Conservation (phyloP, 257 asterid genomes). For the Galeopsis tetrahit region DNA sequence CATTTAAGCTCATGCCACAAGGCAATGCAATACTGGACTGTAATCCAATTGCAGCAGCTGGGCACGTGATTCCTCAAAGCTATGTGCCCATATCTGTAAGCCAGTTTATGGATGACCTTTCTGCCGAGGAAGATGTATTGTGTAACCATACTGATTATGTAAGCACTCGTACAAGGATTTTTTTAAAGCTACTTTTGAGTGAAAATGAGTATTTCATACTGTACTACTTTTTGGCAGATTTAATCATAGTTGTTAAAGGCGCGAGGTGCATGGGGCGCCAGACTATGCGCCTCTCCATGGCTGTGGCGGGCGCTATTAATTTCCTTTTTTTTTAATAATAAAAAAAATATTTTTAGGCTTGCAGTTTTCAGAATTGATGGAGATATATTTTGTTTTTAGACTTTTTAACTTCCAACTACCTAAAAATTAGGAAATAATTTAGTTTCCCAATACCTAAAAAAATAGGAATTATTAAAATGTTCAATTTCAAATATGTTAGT, state of each 20-base stretch:
- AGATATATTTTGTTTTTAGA: no score
- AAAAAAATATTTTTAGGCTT: no score
- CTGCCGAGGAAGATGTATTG: constrained; percentile 76
- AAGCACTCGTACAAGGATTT: constrained; percentile 43
- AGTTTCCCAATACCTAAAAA: no score
- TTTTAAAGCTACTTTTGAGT: constrained; percentile 22
- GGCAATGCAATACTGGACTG: constrained; percentile 92
- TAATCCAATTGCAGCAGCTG: constrained; percentile 85
- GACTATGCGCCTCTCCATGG: no score
- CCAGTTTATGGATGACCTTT: constrained; percentile 94
- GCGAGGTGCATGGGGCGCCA: no score
- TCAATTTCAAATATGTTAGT: no score
- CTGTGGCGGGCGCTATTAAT: no score
- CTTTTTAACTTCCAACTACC: no score
- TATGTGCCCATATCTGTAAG: constrained; percentile 83
- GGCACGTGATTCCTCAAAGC: constrained; percentile 89
- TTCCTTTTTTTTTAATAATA: no score
- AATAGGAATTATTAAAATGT: no score
- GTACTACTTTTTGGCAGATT: constrained; percentile 12
- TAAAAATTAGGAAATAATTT: no score
- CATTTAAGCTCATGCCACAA: constrained; percentile 93
- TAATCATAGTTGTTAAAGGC: neutral
- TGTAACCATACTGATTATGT: constrained; percentile 70
- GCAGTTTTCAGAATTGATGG: no score
- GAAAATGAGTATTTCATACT: constrained; percentile 14